phyloP scores from a whole-genome alignment of 2,329 filamentous ascomycete species.

The Celoporthe dispersa region DNA sequence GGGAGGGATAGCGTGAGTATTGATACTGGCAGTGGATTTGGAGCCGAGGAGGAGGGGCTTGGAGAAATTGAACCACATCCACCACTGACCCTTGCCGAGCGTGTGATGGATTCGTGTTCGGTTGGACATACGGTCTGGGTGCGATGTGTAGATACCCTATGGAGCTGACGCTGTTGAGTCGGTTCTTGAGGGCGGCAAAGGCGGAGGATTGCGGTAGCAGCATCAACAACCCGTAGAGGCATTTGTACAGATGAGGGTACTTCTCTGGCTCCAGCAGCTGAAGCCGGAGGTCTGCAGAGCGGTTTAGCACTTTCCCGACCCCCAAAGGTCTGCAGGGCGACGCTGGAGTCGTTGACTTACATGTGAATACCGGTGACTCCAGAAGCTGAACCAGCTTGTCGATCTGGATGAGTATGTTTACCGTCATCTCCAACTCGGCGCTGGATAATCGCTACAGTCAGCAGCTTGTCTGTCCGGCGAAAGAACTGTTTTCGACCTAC shows the following conservation, averaged over 20 bases:
- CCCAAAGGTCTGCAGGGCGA: not conserved
- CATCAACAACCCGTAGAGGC: constrained; percentile 96
- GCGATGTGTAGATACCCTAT: constrained; percentile 92
- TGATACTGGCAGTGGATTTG: constrained; percentile 38
- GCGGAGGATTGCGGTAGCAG: constrained; percentile 96
- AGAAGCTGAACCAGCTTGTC: constrained; percentile 97
- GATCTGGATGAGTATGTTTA: constrained; percentile 98
- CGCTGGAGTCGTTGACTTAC: constrained; percentile 54
- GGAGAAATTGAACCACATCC: constrained; percentile 38
- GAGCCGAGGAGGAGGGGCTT: constrained; percentile 28
- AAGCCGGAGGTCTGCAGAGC: constrained; percentile 76
- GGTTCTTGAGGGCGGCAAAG: constrained; percentile 94
- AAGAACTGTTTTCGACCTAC: constrained; percentile 48
- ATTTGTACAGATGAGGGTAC: constrained; percentile 95
- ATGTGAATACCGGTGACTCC: constrained; percentile 97
- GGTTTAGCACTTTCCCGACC: not conserved
- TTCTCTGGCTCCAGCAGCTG: constrained; percentile 95
- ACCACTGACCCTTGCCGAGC: constrained; percentile 41
- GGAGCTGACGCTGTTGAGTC: constrained; percentile 93
- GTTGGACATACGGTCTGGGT: constrained; percentile 70
- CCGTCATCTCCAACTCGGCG: constrained; percentile 97
- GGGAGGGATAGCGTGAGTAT: constrained; percentile 42
- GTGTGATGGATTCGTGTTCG: constrained; percentile 38
- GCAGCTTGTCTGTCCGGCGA: constrained; percentile 25
- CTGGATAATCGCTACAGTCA: constrained; percentile 49